Evolutionary conservation across 306 rosid species (phyloP).

Genomic region (Nissolia schottii): DNA sequence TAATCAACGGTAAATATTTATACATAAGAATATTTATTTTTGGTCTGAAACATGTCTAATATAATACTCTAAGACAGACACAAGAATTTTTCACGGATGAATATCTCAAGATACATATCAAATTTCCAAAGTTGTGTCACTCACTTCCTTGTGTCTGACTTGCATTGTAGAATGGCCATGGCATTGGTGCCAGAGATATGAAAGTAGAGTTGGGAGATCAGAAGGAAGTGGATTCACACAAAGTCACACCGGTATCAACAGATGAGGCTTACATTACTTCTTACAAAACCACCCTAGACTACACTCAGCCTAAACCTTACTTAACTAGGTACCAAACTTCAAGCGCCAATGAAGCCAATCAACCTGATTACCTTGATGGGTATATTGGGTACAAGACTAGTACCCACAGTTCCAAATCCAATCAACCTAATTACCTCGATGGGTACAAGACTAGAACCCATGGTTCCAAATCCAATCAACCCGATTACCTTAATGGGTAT

Average conservation of each 20-base stretch:
- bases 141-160: neutral
- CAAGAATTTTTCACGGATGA: too few relatives aligned
- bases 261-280: neutral
- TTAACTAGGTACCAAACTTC: too few relatives aligned
- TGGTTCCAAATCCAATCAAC: neutral
- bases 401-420: neutral
- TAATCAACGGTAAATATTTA: too few relatives aligned
- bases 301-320: neutral
- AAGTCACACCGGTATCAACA: neutral
- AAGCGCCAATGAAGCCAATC: too few relatives aligned
- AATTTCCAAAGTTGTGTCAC: neutral
- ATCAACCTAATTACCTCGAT: too few relatives aligned
- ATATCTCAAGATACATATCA: too few relatives aligned
- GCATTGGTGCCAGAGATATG: neutral
- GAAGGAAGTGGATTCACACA: neutral
- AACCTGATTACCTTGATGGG: too few relatives aligned
- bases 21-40: too few relatives aligned
- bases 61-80: too few relatives aligned
- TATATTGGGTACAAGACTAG: neutral
- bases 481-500: too few relatives aligned
- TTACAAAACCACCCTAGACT: neutral
- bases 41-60: too few relatives aligned
- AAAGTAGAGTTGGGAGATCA: neutral
- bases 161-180: slow-evolving; percentile 5
- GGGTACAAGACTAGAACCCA: too few relatives aligned